phyloP scores from a whole-genome alignment of 2,329 filamentous ascomycete species.

The Tolypocladium capitatum region DNA sequence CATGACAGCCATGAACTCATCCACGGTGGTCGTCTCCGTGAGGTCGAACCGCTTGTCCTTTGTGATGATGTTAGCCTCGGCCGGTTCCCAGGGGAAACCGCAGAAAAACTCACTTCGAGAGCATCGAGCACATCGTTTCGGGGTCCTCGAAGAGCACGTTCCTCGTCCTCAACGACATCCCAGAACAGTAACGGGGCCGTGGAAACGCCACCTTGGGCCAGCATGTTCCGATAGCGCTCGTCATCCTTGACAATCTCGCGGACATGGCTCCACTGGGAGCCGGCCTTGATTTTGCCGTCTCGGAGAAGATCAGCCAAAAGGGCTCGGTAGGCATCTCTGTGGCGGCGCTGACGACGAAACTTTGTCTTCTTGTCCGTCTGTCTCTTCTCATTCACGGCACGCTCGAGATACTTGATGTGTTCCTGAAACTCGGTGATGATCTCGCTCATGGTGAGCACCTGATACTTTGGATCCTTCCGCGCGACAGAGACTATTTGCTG shows the following conservation, averaged over 20 bases:
- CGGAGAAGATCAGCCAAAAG: slow-evolving; percentile 63
- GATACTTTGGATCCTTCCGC: slow-evolving; percentile 72
- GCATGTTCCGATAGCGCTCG: slow-evolving; percentile 68
- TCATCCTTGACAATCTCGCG: slow-evolving; percentile 65
- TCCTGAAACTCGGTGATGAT: slow-evolving; percentile 87
- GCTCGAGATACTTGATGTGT: slow-evolving; percentile 86
- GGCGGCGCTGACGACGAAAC: slow-evolving; percentile 70
- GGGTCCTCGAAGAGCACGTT: slow-evolving; percentile 67
- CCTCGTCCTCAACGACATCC: slow-evolving; percentile 90
- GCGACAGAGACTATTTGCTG: slow-evolving; percentile 67
- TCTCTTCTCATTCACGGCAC: slow-evolving; percentile 77
- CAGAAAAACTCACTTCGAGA: slow-evolving; percentile 53
- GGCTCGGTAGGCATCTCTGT: slow-evolving; percentile 65
- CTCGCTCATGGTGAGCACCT: slow-evolving; percentile 74
- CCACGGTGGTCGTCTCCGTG: slow-evolving; percentile 70
- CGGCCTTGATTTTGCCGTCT: slow-evolving; percentile 74
- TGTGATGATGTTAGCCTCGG: neutral
- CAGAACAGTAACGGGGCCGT: slow-evolving; percentile 87
- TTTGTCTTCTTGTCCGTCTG: slow-evolving; percentile 78
- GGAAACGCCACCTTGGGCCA: slow-evolving; percentile 65
- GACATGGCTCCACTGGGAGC: slow-evolving; percentile 79
- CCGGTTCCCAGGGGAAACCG: neutral
- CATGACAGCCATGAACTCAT: slow-evolving; percentile 76
- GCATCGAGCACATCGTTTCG: slow-evolving; percentile 79
- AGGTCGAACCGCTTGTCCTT: slow-evolving; percentile 89